Evolutionary conservation across 345 rosid species (phyloP), one percentile per base, ranked within the genome.

Genomic region (Fremontodendron californicum): DNA sequence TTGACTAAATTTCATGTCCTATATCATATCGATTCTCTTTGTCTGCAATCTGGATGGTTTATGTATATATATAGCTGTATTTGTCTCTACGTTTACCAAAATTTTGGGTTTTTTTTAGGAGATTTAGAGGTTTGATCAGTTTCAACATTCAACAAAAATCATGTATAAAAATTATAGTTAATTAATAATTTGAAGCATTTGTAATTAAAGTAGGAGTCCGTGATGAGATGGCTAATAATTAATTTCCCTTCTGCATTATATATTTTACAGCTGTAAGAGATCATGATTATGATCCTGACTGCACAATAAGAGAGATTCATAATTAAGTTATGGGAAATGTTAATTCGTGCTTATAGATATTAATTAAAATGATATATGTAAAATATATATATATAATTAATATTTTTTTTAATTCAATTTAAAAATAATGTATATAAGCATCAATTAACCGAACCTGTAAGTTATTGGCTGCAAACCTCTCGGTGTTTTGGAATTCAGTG

Each of bases 41-140:
- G 71, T 74, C 77, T 68, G 45, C 71, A 42, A 68, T 45, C 45
- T 52, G 33, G 45, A 37, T 42, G 61, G n/a, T n/a, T n/a, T n/a
- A n/a, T n/a, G n/a, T n/a, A 16, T 27, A 25, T 5, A 8, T 58
- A 25, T 42, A 61, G 16, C 63, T 49, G 63, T 58, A 9, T n/a
- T 37, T 33, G 12, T 42, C 33, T 69, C 43, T 23, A 68, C 1
- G 21, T 46, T 75, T 33, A 48, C 13, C 77, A 60, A 74, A 27
- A 16, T 23, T 25, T 75, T 67, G 5, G 18, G 52, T 2, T 21
- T 4, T 0, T 23, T 10, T 35, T 18, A 13, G 54, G 2, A 57
- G 13, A 25, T 23, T 11, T 23, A 16, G 61, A 23, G 33, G 13
- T 9, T 4, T 57, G 29, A 9, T 57, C 52, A 25, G 1, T 23